Evolutionary conservation across 371 early-diverging fungal species (phyloP).

Genomic region (Rhizopus delemar): DNA sequence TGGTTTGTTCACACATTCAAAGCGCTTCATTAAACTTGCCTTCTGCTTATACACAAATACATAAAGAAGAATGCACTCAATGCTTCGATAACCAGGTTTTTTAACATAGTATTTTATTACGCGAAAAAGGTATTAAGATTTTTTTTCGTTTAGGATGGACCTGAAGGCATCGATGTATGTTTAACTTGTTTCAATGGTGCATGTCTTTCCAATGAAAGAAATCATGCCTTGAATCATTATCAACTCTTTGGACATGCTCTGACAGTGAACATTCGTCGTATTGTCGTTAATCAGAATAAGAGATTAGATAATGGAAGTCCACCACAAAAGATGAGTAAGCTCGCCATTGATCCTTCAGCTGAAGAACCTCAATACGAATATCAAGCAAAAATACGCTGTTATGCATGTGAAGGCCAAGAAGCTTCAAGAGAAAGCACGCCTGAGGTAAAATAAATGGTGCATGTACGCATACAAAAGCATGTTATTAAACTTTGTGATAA

Average conservation of each 20-base stretch:
- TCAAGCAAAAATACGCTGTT: slow-evolving; percentile 67
- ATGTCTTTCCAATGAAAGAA: slow-evolving; percentile 62
- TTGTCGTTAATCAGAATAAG: slow-evolving; percentile 43
- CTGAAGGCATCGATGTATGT: slow-evolving; percentile 88
- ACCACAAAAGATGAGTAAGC: slow-evolving; percentile 86
- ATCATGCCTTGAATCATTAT: slow-evolving; percentile 79
- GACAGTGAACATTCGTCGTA: slow-evolving; percentile 81
- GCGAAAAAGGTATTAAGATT: background rate
- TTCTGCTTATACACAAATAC: slow-evolving; percentile 59
- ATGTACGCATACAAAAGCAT: background rate
- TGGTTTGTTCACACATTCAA: slow-evolving; percentile 51
- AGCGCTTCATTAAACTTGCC: slow-evolving; percentile 36
- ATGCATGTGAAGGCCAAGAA: slow-evolving; percentile 61
- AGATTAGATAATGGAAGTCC: slow-evolving; percentile 36
- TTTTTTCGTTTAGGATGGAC: slow-evolving; percentile 52
- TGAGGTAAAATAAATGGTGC: slow-evolving; percentile 27
- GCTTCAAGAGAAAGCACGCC: slow-evolving; percentile 30
- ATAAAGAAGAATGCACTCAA: slow-evolving; percentile 94
- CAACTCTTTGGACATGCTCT: slow-evolving; percentile 74
- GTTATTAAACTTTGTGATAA: background rate
- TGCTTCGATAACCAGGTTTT: slow-evolving; percentile 89
- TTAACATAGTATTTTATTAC: background rate
- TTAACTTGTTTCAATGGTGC: slow-evolving; percentile 92
- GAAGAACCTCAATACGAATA: slow-evolving; percentile 74
- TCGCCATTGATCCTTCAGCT: slow-evolving; percentile 79